phyloP scores from a whole-genome alignment of 2,329 filamentous ascomycete genomes.

The Didymella lethalis region DNA sequence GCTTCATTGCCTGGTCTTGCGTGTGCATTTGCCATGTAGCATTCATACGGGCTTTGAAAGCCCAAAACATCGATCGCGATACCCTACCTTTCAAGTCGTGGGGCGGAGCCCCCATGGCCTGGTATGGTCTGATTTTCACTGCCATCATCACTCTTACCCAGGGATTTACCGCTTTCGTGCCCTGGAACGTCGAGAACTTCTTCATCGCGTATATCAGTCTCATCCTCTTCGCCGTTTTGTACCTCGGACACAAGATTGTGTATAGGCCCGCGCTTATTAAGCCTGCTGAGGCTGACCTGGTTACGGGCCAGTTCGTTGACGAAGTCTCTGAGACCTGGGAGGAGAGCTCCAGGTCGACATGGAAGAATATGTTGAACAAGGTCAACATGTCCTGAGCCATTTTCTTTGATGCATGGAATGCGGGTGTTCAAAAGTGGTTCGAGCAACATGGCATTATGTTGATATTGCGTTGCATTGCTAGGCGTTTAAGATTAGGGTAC shows the following conservation, averaged over 20 bases:
- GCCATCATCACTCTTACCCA: constrained; percentile 52
- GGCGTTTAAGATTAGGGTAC: constrained; percentile 27
- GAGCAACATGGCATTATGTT: constrained; percentile 26
- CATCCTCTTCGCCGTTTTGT: constrained; percentile 58
- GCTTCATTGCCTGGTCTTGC: constrained; percentile 53
- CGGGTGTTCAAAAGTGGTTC: constrained; percentile 24
- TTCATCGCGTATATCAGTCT: constrained; percentile 52
- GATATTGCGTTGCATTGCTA: constrained; percentile 30
- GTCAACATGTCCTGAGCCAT: constrained; percentile 23
- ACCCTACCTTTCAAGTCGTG: constrained; percentile 49
- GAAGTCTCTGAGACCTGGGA: constrained; percentile 45
- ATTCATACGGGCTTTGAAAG: constrained; percentile 50
- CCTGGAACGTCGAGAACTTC: constrained; percentile 48
- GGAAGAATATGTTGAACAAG: constrained; percentile 43
- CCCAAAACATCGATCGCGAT: constrained; percentile 50
- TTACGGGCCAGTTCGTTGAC: constrained; percentile 50
- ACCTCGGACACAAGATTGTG: constrained; percentile 65
- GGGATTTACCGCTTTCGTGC: constrained; percentile 53
- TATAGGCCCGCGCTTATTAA: constrained; percentile 52
- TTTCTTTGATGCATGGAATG: constrained; percentile 1
- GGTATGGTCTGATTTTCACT: constrained; percentile 50
- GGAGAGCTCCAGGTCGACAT: constrained; percentile 41
- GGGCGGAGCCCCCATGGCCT: constrained; percentile 47
- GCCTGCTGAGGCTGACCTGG: constrained; percentile 53
- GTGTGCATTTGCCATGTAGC: constrained; percentile 50